Base-by-base conservation (phyloP, 768 basidiomycete species). In the Pleurotus tuoliensis region DNA sequence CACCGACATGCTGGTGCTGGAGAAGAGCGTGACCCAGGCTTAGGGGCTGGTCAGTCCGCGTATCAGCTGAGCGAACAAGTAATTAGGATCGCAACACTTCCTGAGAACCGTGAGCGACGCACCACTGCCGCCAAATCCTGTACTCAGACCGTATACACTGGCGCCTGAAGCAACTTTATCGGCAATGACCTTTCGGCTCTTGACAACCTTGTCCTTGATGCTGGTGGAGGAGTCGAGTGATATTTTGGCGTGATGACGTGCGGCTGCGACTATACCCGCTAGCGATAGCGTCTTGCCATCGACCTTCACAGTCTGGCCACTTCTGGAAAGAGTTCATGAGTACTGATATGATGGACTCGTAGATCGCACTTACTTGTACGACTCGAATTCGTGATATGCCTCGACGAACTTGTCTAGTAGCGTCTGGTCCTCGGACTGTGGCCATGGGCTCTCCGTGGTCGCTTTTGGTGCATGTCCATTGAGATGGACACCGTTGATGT, bases 121-220 rank as follows among this genome's bases (percentile, higher is more conserved):
- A 75, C 87, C 86, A 64, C 85, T 87, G 4, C 88, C 89, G 41
- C 89, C 88, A 61, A 87, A 90, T 34, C 89, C 89, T 4, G 89
- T 90, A 47, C 87, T 89, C 34, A 94, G 77, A 4, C 92, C 92
- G 64, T 94, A 94, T 16, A 94, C 81, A 61, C 87, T 89, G 27
- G 83, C 80, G 13, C 84, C 82, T 5, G 74, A 75, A 25, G 76
- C 81, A 15, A 92, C 82, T 68, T 92, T 92, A 64, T 79, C 76
- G 1, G 82, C 71, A 37, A 92, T 87, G 64, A 88, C 83, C 47
- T 78, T 72, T 16, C 89, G 83, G 56, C 83, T 86, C 64, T 82
- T 82, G 12, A 74, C 68, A 39, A 93, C 80, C 13, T 81, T 81
- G 1, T 75, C 75, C 58, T 76, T 77, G 64, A 84, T 70, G 13